Evolutionary conservation across 352 stramenopile species (phyloP), one percentile per base, ranked within the genome.

Genomic region (Elongisporangium prolatum): DNA sequence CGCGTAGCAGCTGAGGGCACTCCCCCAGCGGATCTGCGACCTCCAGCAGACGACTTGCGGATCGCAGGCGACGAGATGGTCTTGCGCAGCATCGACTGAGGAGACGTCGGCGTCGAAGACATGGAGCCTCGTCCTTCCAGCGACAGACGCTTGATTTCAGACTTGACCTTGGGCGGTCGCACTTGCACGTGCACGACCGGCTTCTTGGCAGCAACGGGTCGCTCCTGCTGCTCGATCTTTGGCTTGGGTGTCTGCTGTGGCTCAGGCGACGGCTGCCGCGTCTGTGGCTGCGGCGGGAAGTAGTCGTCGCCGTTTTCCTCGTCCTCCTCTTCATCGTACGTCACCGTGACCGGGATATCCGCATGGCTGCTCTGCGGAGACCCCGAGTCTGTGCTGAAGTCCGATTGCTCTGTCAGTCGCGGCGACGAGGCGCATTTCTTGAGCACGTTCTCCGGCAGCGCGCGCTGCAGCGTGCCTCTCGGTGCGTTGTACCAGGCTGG

Each of bases 401-500:
- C 34, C 34, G 34, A 44, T 44, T 44, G 34, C 34, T 44, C 34
- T 13, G 34, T 44, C 34, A 44, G 11, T 11, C 34, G 34, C 34
- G 34, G 34, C 38, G 73, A 79, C 25, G 58, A 61, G 44, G 77
- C 67, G 22, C 66, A 18, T 64, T 91, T 89, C 68, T 87, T 84
- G 55, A 91, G 71, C 48, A 91, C 57, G 34, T 61, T 82, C 25
- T 74, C 51, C 16, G 80, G 72, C 40, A 89, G 57, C 11, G 77
- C 65, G 0, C 74, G 69, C 68, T 89, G 77, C 48, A 91, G 64
- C 25, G 72, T 86, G 49, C 69, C 75, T 24, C 73, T 74, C 22
- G 79, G 79, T 11, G 75, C 81, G 49, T 73, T 76, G 77, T 88
- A 89, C 81, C 81, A 91, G 24, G 72, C 67, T 16, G 79, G 79